phyloP scores from a whole-genome alignment of 805 yeast genomes.

The Zygosaccharomyces kombuchaensis region DNA sequence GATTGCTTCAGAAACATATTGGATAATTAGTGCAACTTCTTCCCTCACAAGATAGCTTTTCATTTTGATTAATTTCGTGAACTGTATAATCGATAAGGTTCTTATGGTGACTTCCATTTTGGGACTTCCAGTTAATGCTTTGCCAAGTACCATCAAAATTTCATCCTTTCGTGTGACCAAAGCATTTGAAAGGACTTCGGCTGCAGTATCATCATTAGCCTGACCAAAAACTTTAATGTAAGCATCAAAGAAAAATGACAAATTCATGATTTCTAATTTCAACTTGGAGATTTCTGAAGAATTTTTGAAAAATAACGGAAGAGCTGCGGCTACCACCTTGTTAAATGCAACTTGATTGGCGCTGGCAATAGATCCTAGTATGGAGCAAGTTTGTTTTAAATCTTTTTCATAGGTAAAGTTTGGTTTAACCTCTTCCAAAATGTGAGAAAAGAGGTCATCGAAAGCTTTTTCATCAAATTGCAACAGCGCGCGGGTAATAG shows the following conservation, averaged over 20 bases:
- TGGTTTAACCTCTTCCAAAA: conserved; percentile 49
- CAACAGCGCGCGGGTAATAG: conserved; percentile 40
- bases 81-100: conserved; percentile 59
- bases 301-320: conserved; percentile 42
- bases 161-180: conserved; percentile 56
- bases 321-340: conserved; percentile 41
- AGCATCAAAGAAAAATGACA: conserved; percentile 55
- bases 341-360: conserved; percentile 46
- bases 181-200: conserved; percentile 30
- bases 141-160: conserved; percentile 62
- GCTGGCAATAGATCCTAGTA: conserved; percentile 53
- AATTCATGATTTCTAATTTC: conserved; percentile 52
- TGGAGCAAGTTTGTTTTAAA: conserved; percentile 57
- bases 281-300: conserved; percentile 50
- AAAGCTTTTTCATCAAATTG: conserved; percentile 31
- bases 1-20: conserved; percentile 59
- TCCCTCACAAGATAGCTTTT: conserved; percentile 44
- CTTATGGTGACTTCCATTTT: conserved; percentile 65
- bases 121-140: conserved; percentile 63
- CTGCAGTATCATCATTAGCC: not conserved
- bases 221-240: conserved; percentile 41
- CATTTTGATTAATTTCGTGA: conserved; percentile 53
- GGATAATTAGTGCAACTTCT: conserved; percentile 61
- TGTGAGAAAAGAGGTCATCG: conserved; percentile 39
- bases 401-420: conserved; percentile 50